Conservation (phyloP, 352 stramenopile genomes). For the Globisporangium acanthophoron region DNA sequence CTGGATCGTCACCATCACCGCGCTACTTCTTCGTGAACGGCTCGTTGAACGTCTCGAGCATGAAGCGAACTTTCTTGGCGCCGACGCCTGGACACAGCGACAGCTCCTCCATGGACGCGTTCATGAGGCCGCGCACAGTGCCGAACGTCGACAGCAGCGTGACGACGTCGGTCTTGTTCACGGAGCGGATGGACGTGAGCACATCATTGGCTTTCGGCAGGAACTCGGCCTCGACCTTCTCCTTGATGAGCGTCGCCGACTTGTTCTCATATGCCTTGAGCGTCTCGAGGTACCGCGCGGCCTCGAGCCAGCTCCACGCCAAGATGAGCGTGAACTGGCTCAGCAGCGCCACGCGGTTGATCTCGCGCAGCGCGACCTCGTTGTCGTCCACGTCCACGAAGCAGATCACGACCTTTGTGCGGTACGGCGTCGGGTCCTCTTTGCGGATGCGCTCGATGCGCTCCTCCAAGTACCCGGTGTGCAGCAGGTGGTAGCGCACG, state of each 20-base stretch:
- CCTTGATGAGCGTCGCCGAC: constrained; percentile 92
- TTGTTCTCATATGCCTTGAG: constrained; percentile 96
- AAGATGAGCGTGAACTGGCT: constrained; percentile 93
- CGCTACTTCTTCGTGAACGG: constrained; percentile 82
- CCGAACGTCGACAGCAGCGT: constrained; percentile 92
- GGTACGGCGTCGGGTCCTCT: constrained; percentile 68
- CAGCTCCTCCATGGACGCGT: constrained; percentile 91
- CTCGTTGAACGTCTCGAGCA: constrained; percentile 93
- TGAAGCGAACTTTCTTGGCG: constrained; percentile 91
- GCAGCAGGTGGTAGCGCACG: constrained; percentile 86
- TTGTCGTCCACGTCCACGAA: constrained; percentile 96
- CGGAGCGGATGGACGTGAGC: constrained; percentile 83
- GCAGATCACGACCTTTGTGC: constrained; percentile 90
- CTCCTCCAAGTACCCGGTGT: constrained; percentile 88
- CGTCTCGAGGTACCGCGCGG: constrained; percentile 95
- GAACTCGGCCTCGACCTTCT: constrained; percentile 90
- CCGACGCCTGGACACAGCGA: constrained; percentile 92
- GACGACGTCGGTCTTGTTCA: constrained; percentile 96
- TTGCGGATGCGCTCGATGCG: constrained; percentile 87
- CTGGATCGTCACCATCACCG: neutral
- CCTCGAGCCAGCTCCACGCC: constrained; percentile 92
- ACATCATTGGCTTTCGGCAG: constrained; percentile 89
- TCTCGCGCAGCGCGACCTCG: constrained; percentile 84
- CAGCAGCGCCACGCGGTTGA: constrained; percentile 91
- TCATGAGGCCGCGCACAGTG: constrained; percentile 80